These are phyloP conservation scores for Pythium brassicae DNA, from an alignment of 352 stramenopile species.

Conservation along the genomic window DNA sequence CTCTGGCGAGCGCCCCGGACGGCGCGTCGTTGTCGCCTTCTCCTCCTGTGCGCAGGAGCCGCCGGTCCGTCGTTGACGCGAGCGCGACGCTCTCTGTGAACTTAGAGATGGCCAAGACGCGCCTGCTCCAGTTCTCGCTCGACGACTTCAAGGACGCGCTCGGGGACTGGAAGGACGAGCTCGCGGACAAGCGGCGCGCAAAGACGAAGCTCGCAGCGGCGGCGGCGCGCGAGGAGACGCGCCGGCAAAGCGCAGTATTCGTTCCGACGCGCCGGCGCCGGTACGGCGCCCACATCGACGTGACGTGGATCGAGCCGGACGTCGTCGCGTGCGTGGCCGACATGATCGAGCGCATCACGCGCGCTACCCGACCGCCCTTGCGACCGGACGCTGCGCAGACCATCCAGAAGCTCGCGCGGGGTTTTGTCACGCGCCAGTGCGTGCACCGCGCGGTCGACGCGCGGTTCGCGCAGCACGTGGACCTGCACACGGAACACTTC, in stretches of 20 bases:
- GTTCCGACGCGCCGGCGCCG: conserved; percentile 35
- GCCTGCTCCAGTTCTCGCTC: conserved; percentile 40
- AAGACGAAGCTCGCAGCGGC: conserved; percentile 11
- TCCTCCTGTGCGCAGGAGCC: background rate
- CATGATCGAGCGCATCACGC: conserved; percentile 32
- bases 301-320: conserved; percentile 60
- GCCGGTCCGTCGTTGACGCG: conserved; percentile 12
- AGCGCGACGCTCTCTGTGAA: conserved; percentile 34
- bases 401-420: conserved; percentile 51
- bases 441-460: conserved; percentile 27
- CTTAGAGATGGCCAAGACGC: conserved; percentile 49
- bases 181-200: conserved; percentile 25
- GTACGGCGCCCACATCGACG: conserved; percentile 46
- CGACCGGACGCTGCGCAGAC: conserved; percentile 45
- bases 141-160: conserved; percentile 37
- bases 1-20: no score
- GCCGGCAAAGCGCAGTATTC: conserved; percentile 18
- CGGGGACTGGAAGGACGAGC: conserved; percentile 54
- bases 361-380: conserved; percentile 21
- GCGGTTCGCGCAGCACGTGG: conserved; percentile 35
- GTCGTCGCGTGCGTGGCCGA: conserved; percentile 48
- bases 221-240: conserved; percentile 1
- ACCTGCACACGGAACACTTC: conserved; percentile 39
- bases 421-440: conserved; percentile 32
- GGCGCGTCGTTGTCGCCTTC: no score